Percentiles rank a stretch among this genome's conserved stretches.
Evolutionary conservation across 1,284 basidiomycete genomes (phyloP).

Genomic region (Trichosporon sp.): DNA sequence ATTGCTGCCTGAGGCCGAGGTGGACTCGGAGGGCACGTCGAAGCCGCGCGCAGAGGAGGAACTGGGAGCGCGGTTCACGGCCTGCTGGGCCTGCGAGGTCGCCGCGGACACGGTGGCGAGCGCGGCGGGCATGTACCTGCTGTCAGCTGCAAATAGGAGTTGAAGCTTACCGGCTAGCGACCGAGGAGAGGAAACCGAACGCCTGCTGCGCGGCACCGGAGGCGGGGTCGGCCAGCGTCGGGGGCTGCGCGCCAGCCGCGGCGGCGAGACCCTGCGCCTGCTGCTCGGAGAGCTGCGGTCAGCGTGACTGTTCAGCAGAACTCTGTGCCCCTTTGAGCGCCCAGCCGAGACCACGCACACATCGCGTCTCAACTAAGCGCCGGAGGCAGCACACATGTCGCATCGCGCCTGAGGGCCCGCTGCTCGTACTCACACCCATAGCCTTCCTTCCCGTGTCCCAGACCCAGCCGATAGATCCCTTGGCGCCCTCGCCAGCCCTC

Average conservation of each 20-base stretch:
- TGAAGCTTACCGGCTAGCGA: constrained; percentile 48
- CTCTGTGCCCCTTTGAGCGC: no score
- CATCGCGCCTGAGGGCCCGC: not conserved
- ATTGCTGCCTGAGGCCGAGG: not conserved
- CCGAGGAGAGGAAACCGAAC: constrained; percentile 42
- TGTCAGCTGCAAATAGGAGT: not conserved
- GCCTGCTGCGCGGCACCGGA: constrained; percentile 50
- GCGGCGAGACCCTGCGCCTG: constrained; percentile 24
- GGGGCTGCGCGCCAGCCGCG: constrained; percentile 40
- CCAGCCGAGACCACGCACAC: no score
- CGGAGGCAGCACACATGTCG: no score
- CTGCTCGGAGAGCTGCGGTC: constrained; percentile 25
- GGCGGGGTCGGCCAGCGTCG: constrained; percentile 52
- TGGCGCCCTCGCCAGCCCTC: constrained; percentile 41
- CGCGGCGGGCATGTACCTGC: constrained; percentile 51
- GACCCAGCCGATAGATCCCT: constrained; percentile 41
- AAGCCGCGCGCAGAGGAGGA: constrained; percentile 26
- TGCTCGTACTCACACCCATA: constrained; percentile 44
- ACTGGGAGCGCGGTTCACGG: not conserved
- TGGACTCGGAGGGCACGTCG: constrained; percentile 21
- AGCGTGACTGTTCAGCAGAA: not conserved
- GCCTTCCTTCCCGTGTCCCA: constrained; percentile 48
- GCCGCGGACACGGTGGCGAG: constrained; percentile 47
- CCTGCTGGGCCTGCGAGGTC: constrained; percentile 25
- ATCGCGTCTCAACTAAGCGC: no score